Percentiles rank a stretch among this genome's conserved stretches.
These are phyloP conservation scores for Mrakia frigida DNA, from an alignment of 768 basidiomycete genomes.

Conservation along the genomic window DNA sequence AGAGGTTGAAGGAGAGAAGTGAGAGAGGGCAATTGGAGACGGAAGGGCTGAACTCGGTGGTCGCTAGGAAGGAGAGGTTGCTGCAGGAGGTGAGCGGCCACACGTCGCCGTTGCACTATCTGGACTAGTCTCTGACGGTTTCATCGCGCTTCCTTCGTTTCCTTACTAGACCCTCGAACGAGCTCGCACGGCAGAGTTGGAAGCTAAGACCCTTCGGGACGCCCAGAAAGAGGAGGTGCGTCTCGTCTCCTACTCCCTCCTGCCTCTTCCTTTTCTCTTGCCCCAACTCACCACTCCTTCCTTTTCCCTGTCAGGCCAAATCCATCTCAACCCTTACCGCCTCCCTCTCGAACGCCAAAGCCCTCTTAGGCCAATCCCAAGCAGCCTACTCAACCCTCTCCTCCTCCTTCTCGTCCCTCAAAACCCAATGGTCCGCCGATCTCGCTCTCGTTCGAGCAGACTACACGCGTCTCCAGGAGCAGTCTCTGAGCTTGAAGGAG, in stretches of 20 bases:
- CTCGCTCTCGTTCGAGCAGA: neutral
- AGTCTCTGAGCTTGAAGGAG: neutral
- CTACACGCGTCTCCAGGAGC: neutral
- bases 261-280: neutral
- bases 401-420: neutral
- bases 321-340: neutral
- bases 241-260: neutral
- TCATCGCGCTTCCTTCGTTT: neutral
- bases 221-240: neutral
- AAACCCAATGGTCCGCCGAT: neutral
- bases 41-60: neutral
- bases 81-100: constrained; percentile 19
- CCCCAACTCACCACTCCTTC: neutral
- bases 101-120: too few species aligned
- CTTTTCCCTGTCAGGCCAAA: neutral
- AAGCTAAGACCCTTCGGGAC: neutral
- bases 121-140: neutral
- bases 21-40: neutral
- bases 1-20: neutral
- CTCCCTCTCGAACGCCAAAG: neutral
- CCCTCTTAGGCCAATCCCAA: neutral
- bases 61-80: constrained; percentile 1
- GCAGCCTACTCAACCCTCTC: neutral
- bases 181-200: neutral
- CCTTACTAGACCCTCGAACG: neutral